Evolutionary conservation across 345 rosid species (phyloP), one percentile per base, ranked within the genome.

Genomic region (Kandelia obovata): DNA sequence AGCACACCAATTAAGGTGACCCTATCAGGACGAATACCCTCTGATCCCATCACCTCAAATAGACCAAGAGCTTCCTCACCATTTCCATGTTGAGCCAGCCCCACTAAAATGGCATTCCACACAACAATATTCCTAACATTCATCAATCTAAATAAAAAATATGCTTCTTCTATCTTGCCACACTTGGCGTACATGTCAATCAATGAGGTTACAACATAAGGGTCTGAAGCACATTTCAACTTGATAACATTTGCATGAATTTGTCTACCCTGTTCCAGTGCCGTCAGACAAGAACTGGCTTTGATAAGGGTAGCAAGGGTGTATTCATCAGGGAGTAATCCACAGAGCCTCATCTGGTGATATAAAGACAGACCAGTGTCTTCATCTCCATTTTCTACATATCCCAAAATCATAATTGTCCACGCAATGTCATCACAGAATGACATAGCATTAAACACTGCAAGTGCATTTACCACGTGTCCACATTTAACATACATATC

Each of bases 181-280:
- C 92, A 87, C 75, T 89, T 89, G 10, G 87, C 89, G 80, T 89
- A 89, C 92, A 89, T 87, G 71, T 86, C 88, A 19, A 86, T 73
- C 26, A 89, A 84, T 34, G 89, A 82, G 61, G 88, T 87, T 43
- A 72, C 84, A 57, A 89, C 81, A 46, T 78, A 82, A 31, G 80
- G 68, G 69, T 81, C 89, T 13, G 77, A 73, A 17, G 78, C 80
- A 52, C 82, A 77, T 56, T 81, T 78, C 65, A 79, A 74, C 76
- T 87, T 87, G 58, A 84, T 70, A 11, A 88, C 76, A 66, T 85
- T 80, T 30, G 90, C 89, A 66, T 89, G 96, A 65, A 87, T 76
- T 70, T 87, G 86, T 63, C 82, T 82, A 49, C 90, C 96, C 51
- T 83, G 89, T 63, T 89, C 90, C 65, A 89, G 46, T 39, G 89